Evolutionary conservation across 108 stramenopile genomes (phyloP).

Genomic region (Fragilariopsis cylindrus): DNA sequence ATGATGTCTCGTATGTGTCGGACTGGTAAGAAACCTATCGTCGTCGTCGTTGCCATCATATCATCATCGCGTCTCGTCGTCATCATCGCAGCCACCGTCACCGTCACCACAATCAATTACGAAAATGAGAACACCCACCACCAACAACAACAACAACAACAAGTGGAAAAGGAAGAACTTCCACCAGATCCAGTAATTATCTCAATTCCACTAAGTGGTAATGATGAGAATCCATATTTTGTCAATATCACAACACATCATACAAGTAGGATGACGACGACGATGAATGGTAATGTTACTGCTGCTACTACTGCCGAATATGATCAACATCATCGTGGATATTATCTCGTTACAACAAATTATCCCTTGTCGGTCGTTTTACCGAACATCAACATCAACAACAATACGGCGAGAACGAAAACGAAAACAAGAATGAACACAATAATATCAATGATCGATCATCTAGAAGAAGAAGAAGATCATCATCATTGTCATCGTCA

Average conservation of each 20-base stretch:
- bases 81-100: too few species aligned
- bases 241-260: neutral
- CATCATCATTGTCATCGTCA: neutral
- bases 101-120: too few species aligned
- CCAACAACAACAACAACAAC: too few species aligned
- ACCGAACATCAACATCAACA: neutral
- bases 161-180: too few species aligned
- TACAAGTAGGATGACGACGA: neutral
- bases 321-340: conserved; percentile 6
- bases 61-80: too few species aligned
- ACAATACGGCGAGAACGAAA: neutral
- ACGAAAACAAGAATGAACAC: neutral
- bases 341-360: conserved; percentile 18
- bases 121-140: too few species aligned
- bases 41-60: too few species aligned
- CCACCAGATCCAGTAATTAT: conserved; percentile 11
- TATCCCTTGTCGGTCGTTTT: conserved; percentile 16
- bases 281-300: neutral
- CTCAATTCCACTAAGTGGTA: conserved; percentile 1
- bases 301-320: neutral
- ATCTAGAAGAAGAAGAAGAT: neutral
- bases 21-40: too few species aligned
- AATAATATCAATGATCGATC: too few species aligned
- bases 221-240: conserved; percentile 1
- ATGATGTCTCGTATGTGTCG: too few species aligned